A percentile compares a stretch with the other conserved stretches of the same genome.
These are phyloP conservation scores for Cyberlindnera samutprakarnensis DNA, from an alignment of 805 yeast species.

Conservation along the genomic window DNA sequence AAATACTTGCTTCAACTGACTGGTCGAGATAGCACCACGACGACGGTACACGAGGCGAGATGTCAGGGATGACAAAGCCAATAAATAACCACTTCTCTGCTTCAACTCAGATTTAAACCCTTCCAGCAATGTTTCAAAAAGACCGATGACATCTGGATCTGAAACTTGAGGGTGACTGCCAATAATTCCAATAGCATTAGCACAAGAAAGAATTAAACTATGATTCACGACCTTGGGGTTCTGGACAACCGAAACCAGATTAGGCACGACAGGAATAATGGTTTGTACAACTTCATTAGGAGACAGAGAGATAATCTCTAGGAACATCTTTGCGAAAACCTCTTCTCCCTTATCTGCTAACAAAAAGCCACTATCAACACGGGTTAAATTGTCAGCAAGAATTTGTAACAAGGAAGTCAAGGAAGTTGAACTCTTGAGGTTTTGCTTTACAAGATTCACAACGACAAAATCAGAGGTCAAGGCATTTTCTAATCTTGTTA, in stretches of 20 bases:
- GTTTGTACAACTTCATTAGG: slow-evolving; percentile 9
- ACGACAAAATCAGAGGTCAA: slow-evolving; percentile 53
- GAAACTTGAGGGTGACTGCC: slow-evolving; percentile 32
- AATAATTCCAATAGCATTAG: slow-evolving; percentile 41
- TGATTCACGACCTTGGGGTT: slow-evolving; percentile 15
- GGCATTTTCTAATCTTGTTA: slow-evolving; percentile 58
- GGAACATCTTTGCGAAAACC: slow-evolving; percentile 29
- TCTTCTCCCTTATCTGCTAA: slow-evolving; percentile 18
- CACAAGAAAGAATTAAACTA: slow-evolving; percentile 27
- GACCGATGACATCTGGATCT: slow-evolving; percentile 8
- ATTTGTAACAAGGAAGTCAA: neutral
- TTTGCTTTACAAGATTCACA: slow-evolving; percentile 20
- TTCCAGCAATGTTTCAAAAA: slow-evolving; percentile 7
- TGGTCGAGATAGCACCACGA: slow-evolving; percentile 4
- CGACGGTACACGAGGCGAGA: slow-evolving; percentile 32
- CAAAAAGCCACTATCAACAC: slow-evolving; percentile 13
- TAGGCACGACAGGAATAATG: slow-evolving; percentile 12
- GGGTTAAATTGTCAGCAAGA: slow-evolving; percentile 28
- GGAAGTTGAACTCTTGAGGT: slow-evolving; percentile 16
- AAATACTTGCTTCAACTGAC: neutral
- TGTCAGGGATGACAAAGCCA: slow-evolving; percentile 36
- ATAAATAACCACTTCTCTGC: neutral
- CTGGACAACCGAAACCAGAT: slow-evolving; percentile 20
- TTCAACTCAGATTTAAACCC: neutral
- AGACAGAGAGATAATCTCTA: slow-evolving; percentile 17